These are phyloP conservation scores for Ocimum tenuiflorum DNA, from an alignment of 257 asterid genomes.

Conservation along the genomic window DNA sequence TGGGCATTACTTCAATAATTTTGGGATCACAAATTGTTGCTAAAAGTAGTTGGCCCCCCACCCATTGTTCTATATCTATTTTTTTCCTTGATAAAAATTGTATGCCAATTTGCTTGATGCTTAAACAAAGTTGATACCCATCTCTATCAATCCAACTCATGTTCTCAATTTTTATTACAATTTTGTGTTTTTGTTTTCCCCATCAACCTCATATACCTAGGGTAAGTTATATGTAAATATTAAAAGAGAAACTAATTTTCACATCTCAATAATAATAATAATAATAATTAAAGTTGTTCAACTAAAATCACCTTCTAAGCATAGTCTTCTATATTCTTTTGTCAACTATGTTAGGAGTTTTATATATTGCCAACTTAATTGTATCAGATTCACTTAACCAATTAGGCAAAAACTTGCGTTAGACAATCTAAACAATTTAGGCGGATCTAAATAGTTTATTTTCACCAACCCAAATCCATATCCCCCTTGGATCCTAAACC, in stretches of 20 bases:
- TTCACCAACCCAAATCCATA: no score
- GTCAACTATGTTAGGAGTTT: no score
- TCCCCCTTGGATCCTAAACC: no score
- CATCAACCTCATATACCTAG: neutral
- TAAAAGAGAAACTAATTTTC: neutral
- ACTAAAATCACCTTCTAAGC: neutral
- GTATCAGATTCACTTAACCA: no score
- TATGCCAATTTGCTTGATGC: slow-evolving; percentile 17
- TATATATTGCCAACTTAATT: no score
- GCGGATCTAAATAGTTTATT: no score
- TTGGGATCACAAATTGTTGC: slow-evolving; percentile 9
- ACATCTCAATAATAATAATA: neutral
- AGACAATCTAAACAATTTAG: no score
- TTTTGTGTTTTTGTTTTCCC: neutral
- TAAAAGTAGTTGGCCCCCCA: slow-evolving; percentile 1
- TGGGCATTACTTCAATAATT: slow-evolving; percentile 21
- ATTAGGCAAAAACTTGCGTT: no score
- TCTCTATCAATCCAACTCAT: slow-evolving; percentile 30
- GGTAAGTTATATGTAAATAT: neutral
- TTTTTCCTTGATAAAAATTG: slow-evolving; percentile 6
- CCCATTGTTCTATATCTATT: neutral
- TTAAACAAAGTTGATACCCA: slow-evolving; percentile 23
- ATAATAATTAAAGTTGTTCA: no score
- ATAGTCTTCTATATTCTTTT: no score
- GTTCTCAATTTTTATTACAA: slow-evolving; percentile 14